phyloP scores from a whole-genome alignment of 202 grass and related monocot species.

The Cymbopogon flexuosus region DNA sequence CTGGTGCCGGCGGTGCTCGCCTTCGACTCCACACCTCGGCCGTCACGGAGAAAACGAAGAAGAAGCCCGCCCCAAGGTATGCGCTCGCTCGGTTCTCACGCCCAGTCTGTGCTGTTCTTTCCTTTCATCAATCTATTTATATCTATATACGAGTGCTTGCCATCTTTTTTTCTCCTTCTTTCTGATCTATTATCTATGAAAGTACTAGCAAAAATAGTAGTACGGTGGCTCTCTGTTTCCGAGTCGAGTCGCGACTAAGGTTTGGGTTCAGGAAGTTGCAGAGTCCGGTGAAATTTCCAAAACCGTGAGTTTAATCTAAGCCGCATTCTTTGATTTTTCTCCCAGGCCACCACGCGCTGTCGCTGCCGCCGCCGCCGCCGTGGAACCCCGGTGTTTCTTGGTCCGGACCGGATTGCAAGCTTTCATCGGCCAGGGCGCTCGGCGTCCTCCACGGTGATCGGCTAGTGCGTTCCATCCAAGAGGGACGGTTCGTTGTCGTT shows the following conservation, averaged over 20 bases:
- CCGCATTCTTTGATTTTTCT: slow-evolving; percentile 11
- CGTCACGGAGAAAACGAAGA: background rate
- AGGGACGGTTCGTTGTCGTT: background rate
- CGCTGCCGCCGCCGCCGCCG: background rate
- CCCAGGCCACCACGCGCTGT: background rate
- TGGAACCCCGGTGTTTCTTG: background rate
- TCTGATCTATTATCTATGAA: background rate
- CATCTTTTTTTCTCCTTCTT: background rate
- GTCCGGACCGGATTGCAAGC: background rate
- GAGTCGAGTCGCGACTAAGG: background rate
- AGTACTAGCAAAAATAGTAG: background rate
- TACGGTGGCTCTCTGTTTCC: background rate
- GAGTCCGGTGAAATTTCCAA: background rate
- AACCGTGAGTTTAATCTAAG: background rate
- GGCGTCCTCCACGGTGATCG: background rate
- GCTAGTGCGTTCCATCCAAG: background rate
- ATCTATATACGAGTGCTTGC: background rate
- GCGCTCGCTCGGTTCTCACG: background rate
- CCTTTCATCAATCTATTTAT: background rate
- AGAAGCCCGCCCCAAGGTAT: background rate
- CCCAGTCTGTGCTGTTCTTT: background rate
- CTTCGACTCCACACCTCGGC: background rate
- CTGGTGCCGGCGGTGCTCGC: background rate
- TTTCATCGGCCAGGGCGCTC: background rate
- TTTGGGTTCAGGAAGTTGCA: background rate